phyloP scores from a whole-genome alignment of 2,329 filamentous ascomycete genomes.

The Claviceps sorghi region DNA sequence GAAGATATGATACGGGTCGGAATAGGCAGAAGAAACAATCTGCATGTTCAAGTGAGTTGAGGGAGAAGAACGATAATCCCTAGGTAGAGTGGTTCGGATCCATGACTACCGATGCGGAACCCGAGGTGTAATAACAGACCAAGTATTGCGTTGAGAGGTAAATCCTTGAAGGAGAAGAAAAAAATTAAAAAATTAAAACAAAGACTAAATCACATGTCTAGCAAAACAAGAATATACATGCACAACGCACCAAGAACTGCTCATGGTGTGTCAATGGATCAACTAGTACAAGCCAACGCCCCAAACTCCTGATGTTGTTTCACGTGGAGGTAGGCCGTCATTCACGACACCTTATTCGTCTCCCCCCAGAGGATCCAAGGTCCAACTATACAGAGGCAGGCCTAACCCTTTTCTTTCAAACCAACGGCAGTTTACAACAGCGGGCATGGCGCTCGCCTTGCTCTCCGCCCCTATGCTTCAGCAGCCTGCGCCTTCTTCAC shows the following conservation, averaged over 20 bases:
- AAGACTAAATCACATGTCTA: too few species aligned
- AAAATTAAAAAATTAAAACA: too few species aligned
- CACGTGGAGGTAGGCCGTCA: background rate
- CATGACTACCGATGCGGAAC: too few species aligned
- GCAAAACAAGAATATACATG: background rate
- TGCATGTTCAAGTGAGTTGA: too few species aligned
- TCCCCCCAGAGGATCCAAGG: background rate
- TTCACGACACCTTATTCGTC: background rate
- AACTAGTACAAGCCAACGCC: background rate
- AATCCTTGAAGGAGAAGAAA: too few species aligned
- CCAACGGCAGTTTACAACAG: background rate
- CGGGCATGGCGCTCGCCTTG: background rate
- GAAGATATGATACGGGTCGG: background rate
- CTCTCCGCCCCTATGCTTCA: conserved; percentile 2
- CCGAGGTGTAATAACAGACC: too few species aligned
- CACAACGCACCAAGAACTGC: background rate
- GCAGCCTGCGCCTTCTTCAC: conserved; percentile 3
- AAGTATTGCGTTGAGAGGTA: too few species aligned
- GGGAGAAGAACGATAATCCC: too few species aligned
- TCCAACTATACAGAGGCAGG: background rate
- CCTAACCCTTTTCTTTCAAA: background rate
- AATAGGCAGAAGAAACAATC: background rate
- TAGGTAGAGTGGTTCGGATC: too few species aligned
- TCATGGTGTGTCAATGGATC: background rate
- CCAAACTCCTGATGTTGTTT: background rate